Conservation (phyloP, 805 yeast species). For the Starmerella cellae region DNA sequence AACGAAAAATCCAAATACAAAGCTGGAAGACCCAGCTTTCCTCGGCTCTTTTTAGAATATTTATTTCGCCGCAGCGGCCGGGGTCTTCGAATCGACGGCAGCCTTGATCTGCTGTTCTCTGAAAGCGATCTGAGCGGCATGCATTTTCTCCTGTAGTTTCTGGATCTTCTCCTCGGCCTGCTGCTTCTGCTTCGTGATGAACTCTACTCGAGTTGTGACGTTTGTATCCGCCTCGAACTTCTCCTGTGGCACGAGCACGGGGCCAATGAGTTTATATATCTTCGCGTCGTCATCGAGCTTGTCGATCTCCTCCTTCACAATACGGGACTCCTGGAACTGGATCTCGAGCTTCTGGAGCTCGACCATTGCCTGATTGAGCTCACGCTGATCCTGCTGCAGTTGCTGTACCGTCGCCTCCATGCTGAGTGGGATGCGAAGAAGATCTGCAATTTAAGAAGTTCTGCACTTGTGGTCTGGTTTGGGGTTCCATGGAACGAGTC, state of each 20-base stretch:
- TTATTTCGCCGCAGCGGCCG: too few species aligned
- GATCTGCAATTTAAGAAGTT: too few species aligned
- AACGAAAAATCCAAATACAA: too few species aligned
- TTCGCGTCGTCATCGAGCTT: conserved; percentile 53
- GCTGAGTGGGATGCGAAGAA: too few species aligned
- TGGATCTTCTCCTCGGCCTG: conserved; percentile 63
- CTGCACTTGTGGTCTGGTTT: too few species aligned
- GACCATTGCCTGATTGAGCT: conserved; percentile 39
- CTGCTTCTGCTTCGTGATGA: conserved; percentile 62
- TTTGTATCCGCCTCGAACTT: conserved; percentile 66
- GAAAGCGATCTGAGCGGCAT: conserved; percentile 26
- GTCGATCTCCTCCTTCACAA: conserved; percentile 72
- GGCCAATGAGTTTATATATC: conserved; percentile 82
- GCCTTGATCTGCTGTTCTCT: conserved; percentile 17
- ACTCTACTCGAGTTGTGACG: conserved; percentile 80
- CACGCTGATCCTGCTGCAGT: conserved; percentile 22
- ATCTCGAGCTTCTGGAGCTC: conserved; percentile 83
- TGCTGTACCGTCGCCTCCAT: conserved; percentile 17
- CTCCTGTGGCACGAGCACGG: conserved; percentile 83
- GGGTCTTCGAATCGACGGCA: conserved; percentile 11
- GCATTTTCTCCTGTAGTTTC: conserved; percentile 42
- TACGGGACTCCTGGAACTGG: conserved; percentile 84
- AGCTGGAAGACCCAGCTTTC: too few species aligned
- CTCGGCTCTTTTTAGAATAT: too few species aligned
- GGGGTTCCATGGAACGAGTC: too few species aligned